phyloP scores from a whole-genome alignment of 139 green algal genomes.

The Parachlorella kessleri region DNA sequence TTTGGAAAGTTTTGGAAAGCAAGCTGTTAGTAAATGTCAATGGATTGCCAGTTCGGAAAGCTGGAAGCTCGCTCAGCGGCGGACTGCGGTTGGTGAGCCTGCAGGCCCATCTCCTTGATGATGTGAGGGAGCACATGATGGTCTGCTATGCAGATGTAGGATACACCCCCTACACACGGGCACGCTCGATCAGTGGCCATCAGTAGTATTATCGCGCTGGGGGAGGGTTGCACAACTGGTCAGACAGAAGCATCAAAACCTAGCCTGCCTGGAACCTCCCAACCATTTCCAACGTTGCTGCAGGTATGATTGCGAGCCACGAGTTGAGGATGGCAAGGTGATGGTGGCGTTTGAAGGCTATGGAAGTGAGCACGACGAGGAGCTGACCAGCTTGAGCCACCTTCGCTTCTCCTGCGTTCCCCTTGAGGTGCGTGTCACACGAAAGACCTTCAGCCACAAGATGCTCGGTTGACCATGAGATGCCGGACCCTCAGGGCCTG shows the following conservation, averaged over 20 bases:
- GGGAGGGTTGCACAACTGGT: neutral
- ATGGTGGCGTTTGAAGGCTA: constrained; percentile 11
- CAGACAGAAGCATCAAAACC: too few species aligned
- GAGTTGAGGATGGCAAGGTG: neutral
- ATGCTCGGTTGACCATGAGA: too few species aligned
- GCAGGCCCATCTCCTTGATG: neutral
- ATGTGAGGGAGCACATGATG: too few species aligned
- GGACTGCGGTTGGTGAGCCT: neutral
- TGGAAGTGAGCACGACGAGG: constrained; percentile 6
- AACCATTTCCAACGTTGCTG: neutral
- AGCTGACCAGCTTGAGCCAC: neutral
- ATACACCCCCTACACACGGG: neutral
- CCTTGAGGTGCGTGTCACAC: neutral
- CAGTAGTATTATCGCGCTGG: neutral
- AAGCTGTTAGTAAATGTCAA: neutral
- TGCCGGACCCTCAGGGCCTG: too few species aligned
- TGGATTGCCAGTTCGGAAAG: neutral
- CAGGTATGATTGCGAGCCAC: constrained; percentile 26
- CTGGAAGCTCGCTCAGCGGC: neutral
- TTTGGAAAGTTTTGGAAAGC: too few species aligned
- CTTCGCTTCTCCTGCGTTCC: constrained; percentile 4
- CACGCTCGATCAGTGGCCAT: neutral
- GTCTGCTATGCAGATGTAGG: neutral
- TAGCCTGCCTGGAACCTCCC: too few species aligned
- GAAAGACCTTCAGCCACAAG: neutral